phyloP scores from a whole-genome alignment of 2,329 filamentous ascomycete genomes.

The Drechslerella coelobrocha region DNA sequence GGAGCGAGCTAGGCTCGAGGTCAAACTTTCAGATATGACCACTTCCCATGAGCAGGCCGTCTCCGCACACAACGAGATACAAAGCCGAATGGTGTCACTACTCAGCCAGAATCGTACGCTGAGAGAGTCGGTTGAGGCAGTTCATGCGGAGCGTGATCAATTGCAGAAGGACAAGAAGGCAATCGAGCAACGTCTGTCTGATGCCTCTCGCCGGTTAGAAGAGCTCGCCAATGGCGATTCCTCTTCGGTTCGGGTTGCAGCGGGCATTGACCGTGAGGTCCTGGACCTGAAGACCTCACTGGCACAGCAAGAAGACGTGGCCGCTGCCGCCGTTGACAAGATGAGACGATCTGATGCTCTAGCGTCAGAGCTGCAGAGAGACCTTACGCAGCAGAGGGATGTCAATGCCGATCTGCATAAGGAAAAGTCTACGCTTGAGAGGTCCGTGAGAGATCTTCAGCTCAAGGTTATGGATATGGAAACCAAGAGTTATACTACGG shows the following conservation, averaged over 20 bases:
- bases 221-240: constrained; percentile 85
- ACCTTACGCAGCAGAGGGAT: constrained; percentile 85
- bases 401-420: constrained; percentile 80
- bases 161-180: constrained; percentile 88
- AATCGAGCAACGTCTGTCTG: constrained; percentile 81
- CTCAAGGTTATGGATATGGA: constrained; percentile 89
- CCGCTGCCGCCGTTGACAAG: constrained; percentile 89
- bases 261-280: constrained; percentile 84
- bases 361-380: constrained; percentile 87
- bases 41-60: constrained; percentile 93
- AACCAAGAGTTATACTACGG: constrained; percentile 94
- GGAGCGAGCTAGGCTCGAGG: constrained; percentile 90
- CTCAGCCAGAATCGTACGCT: constrained; percentile 87
- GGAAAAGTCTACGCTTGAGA: constrained; percentile 88
- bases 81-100: constrained; percentile 87
- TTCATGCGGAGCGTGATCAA: constrained; percentile 81
- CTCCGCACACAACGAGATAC: constrained; percentile 90
- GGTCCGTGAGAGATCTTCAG: constrained; percentile 87
- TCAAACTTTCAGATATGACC: constrained; percentile 84
- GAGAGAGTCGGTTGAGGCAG: constrained; percentile 82
- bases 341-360: constrained; percentile 93
- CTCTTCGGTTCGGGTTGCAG: constrained; percentile 86
- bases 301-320: constrained; percentile 92
- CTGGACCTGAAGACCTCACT: constrained; percentile 86
- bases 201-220: constrained; percentile 86